A percentile compares a stretch with the other conserved stretches of the same genome.
phyloP scores from a whole-genome alignment of 371 early-diverging fungal genomes.

The Chytridium lagenaria region DNA sequence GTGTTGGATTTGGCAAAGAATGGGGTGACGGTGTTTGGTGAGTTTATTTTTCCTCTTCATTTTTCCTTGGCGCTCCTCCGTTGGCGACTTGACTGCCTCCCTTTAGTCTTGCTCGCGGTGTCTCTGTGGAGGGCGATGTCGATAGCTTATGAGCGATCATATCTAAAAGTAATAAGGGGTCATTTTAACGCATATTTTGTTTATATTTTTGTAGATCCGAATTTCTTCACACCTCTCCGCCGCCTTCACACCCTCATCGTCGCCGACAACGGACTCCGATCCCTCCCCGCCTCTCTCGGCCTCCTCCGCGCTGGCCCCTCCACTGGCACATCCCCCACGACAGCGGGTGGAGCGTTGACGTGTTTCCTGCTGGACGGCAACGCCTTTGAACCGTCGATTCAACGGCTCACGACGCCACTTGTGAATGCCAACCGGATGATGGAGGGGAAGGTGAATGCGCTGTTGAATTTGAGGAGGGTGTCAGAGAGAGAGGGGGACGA shows the following conservation, averaged over 20 bases:
- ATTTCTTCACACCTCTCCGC: conserved; percentile 27
- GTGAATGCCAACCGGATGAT: conserved; percentile 9
- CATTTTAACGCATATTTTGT: background rate
- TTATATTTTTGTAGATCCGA: conserved; percentile 20
- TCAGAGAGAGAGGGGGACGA: conserved; percentile 5
- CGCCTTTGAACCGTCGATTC: conserved; percentile 43
- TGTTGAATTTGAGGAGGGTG: conserved; percentile 6
- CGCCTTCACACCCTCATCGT: conserved; percentile 42
- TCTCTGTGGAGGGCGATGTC: too few relatives aligned
- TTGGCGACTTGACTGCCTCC: background rate
- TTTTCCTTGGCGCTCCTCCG: background rate
- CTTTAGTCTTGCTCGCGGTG: too few relatives aligned
- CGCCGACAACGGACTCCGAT: conserved; percentile 48
- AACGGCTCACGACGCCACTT: conserved; percentile 14
- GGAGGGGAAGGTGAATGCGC: conserved; percentile 12
- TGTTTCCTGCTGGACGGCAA: conserved; percentile 52
- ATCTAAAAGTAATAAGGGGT: too few relatives aligned
- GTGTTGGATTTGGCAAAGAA: conserved; percentile 47
- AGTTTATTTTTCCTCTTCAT: conserved; percentile 17
- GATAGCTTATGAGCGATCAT: too few relatives aligned
- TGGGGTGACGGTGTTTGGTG: conserved; percentile 33
- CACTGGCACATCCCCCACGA: conserved; percentile 25
- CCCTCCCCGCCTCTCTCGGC: conserved; percentile 51
- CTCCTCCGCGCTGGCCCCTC: conserved; percentile 31
- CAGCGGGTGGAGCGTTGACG: conserved; percentile 21